Percentiles rank a stretch among this genome's conserved stretches.
Evolutionary conservation across 140 eudicot species (phyloP).

Genomic region (Cichorium intybus): DNA sequence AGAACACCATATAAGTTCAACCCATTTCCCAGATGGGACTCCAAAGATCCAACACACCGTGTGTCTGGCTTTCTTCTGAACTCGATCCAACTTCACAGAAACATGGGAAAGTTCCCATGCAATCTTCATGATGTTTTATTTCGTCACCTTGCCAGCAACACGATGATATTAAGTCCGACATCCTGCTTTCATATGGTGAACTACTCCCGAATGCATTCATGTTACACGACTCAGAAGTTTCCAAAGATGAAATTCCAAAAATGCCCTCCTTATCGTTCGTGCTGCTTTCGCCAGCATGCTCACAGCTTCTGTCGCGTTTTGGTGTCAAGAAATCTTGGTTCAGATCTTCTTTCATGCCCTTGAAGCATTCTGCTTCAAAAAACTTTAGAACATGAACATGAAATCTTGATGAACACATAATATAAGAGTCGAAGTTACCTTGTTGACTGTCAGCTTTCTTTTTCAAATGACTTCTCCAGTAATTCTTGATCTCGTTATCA

Average conservation of each 20-base stretch:
- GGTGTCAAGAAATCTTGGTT: slow-evolving; percentile 20
- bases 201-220: slow-evolving; percentile 22
- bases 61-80: slow-evolving; percentile 20
- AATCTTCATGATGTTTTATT: slow-evolving; percentile 22
- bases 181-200: slow-evolving; percentile 61
- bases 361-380: slow-evolving; percentile 2
- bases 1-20: not conserved
- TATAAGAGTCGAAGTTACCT: slow-evolving; percentile 20
- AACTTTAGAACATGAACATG: not conserved
- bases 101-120: slow-evolving; percentile 27
- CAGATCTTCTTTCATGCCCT: not conserved
- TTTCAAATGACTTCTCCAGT: slow-evolving; percentile 77
- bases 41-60: slow-evolving; percentile 49
- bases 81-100: slow-evolving; percentile 34
- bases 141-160: slow-evolving; percentile 22
- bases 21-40: slow-evolving; percentile 50
- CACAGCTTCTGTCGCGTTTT: slow-evolving; percentile 11
- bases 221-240: slow-evolving; percentile 15
- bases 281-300: slow-evolving; percentile 8
- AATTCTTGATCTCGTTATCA: slow-evolving; percentile 85
- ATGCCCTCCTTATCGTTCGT: slow-evolving; percentile 19
- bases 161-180: slow-evolving; percentile 50
- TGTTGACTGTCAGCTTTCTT: slow-evolving; percentile 36
- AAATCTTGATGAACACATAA: not conserved
- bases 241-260: slow-evolving; percentile 21